phyloP scores from a whole-genome alignment of 2,329 filamentous ascomycete species.

The Myriosclerotinia curreyana region DNA sequence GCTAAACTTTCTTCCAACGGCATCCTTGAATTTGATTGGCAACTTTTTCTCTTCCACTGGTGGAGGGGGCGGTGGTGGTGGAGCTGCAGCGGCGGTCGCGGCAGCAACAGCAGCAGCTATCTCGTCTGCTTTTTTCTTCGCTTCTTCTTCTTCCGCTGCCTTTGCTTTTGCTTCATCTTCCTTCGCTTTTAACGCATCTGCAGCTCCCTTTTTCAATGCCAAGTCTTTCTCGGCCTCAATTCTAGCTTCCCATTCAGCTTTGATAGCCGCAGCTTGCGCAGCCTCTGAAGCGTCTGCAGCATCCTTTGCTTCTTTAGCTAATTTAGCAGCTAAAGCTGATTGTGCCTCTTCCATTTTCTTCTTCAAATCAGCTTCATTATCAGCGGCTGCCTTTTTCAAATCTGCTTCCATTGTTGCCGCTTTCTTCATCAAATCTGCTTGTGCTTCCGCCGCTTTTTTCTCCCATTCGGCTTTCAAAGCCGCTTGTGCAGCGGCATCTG shows the following conservation, averaged over 20 bases:
- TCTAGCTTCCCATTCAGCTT: constrained; percentile 47
- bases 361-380: constrained; percentile 21
- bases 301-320: constrained; percentile 34
- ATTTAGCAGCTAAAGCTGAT: constrained; percentile 17
- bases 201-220: constrained; percentile 33
- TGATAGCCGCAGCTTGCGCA: constrained; percentile 42
- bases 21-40: constrained; percentile 87
- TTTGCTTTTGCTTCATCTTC: constrained; percentile 44
- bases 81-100: constrained; percentile 47
- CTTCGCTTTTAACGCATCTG: constrained; percentile 35
- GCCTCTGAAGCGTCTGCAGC: constrained; percentile 36
- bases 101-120: constrained; percentile 35
- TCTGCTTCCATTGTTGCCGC: constrained; percentile 40
- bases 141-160: constrained; percentile 50
- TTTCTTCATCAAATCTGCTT: constrained; percentile 37
- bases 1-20: constrained; percentile 85
- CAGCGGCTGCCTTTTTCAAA: constrained; percentile 39
- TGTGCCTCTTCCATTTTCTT: constrained; percentile 23
- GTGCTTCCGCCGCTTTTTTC: constrained; percentile 29
- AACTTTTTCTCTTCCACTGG: constrained; percentile 45
- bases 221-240: constrained; percentile 37
- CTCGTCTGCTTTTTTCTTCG: constrained; percentile 39
- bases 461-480: constrained; percentile 26
- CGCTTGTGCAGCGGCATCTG: constrained; percentile 16
- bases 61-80: constrained; percentile 19